Base-by-base conservation (phyloP, 1,139 yeast species). In the Blastobotrys arbuscula region DNA sequence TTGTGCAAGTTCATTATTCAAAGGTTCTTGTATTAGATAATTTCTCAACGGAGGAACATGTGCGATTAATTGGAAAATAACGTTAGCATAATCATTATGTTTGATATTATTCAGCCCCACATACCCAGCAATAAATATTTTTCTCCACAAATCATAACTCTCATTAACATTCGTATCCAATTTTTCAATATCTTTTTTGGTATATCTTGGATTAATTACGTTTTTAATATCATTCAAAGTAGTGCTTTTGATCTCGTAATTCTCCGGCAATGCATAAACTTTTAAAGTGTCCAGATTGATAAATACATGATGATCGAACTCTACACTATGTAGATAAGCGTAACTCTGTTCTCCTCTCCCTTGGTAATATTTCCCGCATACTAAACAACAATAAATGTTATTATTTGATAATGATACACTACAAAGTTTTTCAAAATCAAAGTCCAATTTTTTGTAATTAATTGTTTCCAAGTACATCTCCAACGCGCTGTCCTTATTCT, bases 281-380 rank as follows among this genome's bases (percentile, higher is more conserved):
- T 71, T 75, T 39, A 71, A 63, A 1, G 75, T 75, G 15, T 66
- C 63, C 42, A 84, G 68, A 56, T 78, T 81, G 49, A 85, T 70
- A 58, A 70, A 86, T 1, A 84, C 76, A 59, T 79, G 86, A 60
- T 84, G 92, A 54, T 75, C 73, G 2, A 68, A 73, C 50, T 79
- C 75, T 24, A 86, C 72, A 2, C 89, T 73, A 62, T 86, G 95
- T 39, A 70, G 63, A 59, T 80, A 84, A 0, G 92, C 90, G 19
- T 82, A 82, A 0, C 92, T 78, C 13, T 75, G 64, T 49, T 65
- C 67, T 1, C 81, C 76, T 23, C 89, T 71, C 0, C 95, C 95
- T 57, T 81, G 84, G 49, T 79, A 75, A 66, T 79, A 86, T 59
- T 77, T 81, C 38, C 94, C 94, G 65, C 95, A 86, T 0, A 74